These are phyloP conservation scores for Solanum rostratum DNA, from an alignment of 257 asterid genomes.

Conservation along the genomic window DNA sequence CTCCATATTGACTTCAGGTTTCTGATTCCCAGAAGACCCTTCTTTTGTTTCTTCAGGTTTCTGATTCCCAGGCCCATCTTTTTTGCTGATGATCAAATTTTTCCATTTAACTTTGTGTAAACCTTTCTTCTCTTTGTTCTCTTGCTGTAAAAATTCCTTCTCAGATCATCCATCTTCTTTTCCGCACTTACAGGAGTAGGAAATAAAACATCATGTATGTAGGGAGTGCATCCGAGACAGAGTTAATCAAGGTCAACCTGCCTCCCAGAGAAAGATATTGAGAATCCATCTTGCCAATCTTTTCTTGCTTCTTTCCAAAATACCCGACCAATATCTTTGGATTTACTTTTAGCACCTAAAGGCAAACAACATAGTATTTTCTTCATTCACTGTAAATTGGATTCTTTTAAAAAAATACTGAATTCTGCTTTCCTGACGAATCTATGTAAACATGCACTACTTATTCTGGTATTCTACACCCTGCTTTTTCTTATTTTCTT, in stretches of 20 bases:
- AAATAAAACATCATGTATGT: not conserved
- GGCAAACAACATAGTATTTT: not conserved
- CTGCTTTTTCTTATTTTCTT: not conserved
- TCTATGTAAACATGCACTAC: not conserved
- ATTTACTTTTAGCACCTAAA: not conserved
- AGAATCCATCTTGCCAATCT: not conserved
- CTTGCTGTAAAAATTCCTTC: not conserved
- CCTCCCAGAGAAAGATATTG: not conserved
- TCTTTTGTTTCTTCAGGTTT: not conserved
- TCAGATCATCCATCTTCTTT: not conserved
- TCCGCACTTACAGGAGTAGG: not conserved
- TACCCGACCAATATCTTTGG: not conserved
- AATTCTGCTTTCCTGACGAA: not conserved
- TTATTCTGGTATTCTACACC: not conserved
- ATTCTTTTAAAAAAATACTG: not conserved
- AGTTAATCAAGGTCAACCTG: not conserved
- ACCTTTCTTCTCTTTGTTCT: not conserved
- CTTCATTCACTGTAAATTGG: not conserved
- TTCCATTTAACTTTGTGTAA: not conserved
- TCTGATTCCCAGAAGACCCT: not conserved
- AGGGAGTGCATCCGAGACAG: not conserved
- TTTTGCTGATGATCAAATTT: not conserved
- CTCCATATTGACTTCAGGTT: not conserved
- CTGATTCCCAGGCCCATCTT: not conserved
- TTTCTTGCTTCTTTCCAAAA: not conserved